These are phyloP conservation scores for Penicillium sp. DNA, from an alignment of 2,329 filamentous ascomycete genomes.

Conservation along the genomic window DNA sequence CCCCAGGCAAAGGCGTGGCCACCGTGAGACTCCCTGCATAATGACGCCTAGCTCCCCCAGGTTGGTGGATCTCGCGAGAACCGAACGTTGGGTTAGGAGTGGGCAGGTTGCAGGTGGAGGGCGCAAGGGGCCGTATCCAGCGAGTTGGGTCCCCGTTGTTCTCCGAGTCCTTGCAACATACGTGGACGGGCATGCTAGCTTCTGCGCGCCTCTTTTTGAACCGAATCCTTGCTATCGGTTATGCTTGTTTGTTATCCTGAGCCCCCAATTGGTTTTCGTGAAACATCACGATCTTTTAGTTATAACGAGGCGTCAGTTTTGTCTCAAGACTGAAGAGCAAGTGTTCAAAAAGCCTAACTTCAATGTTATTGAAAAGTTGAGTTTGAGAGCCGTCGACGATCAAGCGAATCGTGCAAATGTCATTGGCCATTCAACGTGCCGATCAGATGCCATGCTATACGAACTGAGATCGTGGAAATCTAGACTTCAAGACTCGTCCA, in stretches of 20 bases:
- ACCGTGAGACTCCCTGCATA: slow-evolving; percentile 24
- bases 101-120: slow-evolving; percentile 16
- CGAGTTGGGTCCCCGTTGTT: slow-evolving; percentile 10
- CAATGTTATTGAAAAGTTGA: not conserved
- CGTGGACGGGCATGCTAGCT: not conserved
- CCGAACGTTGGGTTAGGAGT: slow-evolving; percentile 16
- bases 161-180: slow-evolving; percentile 1
- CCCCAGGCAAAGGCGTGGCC: slow-evolving; percentile 16
- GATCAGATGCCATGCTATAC: slow-evolving; percentile 2
- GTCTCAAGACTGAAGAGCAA: not conserved
- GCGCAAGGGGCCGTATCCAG: slow-evolving; percentile 27
- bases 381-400: not conserved
- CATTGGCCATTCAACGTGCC: not conserved
- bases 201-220: not conserved
- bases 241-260: not conserved
- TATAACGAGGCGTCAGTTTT: not conserved
- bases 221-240: not conserved
- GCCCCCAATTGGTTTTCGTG: not conserved
- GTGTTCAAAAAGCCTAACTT: not conserved
- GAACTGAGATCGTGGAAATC: slow-evolving; percentile 4
- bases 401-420: not conserved
- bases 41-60: slow-evolving; percentile 24
- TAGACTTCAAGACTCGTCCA: not conserved
- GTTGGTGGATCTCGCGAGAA: slow-evolving; percentile 23
- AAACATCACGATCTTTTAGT: not conserved